Evolutionary conservation across 2,329 filamentous ascomycete genomes (phyloP).

Genomic region (Cytospora mali): DNA sequence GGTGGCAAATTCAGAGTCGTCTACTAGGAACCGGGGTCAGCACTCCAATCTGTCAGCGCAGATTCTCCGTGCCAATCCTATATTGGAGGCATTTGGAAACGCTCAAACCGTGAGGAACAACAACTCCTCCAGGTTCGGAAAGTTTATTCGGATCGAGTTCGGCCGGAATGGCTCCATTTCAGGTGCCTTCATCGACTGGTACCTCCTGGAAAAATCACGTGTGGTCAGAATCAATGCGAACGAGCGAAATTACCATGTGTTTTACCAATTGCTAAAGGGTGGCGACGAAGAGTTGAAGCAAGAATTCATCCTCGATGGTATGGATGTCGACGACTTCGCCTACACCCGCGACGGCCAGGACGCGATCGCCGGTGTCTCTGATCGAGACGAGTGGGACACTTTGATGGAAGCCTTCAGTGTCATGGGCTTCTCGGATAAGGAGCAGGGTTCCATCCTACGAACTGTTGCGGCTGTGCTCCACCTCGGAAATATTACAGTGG

Average conservation of each 20-base stretch:
- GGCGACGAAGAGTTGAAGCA: conserved; percentile 73
- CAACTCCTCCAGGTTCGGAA: conserved; percentile 97
- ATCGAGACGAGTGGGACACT: conserved; percentile 84
- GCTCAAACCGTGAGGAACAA: conserved; percentile 97
- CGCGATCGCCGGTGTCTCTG: conserved; percentile 85
- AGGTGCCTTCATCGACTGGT: conserved; percentile 98
- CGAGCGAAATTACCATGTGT: conserved; percentile 95
- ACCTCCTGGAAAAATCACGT: conserved; percentile 95
- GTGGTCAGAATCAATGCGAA: conserved; percentile 86
- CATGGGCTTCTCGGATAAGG: conserved; percentile 88
- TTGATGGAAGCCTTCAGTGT: conserved; percentile 91
- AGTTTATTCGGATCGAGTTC: conserved; percentile 98
- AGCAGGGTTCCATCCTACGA: conserved; percentile 79
- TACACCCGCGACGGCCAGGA: conserved; percentile 94
- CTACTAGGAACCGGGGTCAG: conserved; percentile 60
- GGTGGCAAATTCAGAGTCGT: conserved; percentile 82
- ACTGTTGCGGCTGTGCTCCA: conserved; percentile 92
- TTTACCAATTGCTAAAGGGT: conserved; percentile 92
- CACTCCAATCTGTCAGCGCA: conserved; percentile 92
- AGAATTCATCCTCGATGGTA: conserved; percentile 73
- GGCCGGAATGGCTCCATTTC: conserved; percentile 84
- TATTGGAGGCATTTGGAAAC: conserved; percentile 96
- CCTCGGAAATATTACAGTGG: conserved; percentile 85
- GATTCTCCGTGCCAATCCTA: conserved; percentile 93
- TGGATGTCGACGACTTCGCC: conserved; percentile 83